phyloP scores from a whole-genome alignment of 2,329 filamentous ascomycete genomes.

The Epichloe festucae region DNA sequence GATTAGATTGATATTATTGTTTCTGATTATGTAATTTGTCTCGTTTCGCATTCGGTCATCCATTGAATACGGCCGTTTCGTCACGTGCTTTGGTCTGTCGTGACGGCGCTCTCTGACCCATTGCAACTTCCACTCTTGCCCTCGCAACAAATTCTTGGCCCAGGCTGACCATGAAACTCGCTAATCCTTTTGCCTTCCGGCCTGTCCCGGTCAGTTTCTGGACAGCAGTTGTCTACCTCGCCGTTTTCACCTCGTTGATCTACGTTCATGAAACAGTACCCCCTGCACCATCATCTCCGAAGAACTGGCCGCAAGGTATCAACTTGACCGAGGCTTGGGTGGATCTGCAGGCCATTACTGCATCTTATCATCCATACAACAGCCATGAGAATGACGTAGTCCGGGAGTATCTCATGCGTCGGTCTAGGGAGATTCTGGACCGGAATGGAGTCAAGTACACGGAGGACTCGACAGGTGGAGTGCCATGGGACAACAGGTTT shows the following conservation, averaged over 20 bases:
- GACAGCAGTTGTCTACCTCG: constrained; percentile 63
- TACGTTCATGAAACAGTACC: constrained; percentile 68
- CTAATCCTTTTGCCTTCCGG: constrained; percentile 60
- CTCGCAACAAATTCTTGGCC: not conserved
- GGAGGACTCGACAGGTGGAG: constrained; percentile 24
- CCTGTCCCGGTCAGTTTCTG: constrained; percentile 73
- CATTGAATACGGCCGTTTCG: not conserved
- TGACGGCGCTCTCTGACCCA: not conserved
- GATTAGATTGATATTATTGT: too few species aligned
- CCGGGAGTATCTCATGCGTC: constrained; percentile 58
- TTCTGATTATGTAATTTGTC: too few species aligned
- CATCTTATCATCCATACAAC: constrained; percentile 77
- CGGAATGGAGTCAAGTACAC: constrained; percentile 41
- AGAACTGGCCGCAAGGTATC: constrained; percentile 42
- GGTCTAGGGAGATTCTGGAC: constrained; percentile 57
- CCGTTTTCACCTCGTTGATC: constrained; percentile 59
- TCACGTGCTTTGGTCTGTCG: not conserved
- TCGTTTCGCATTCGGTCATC: too few species aligned
- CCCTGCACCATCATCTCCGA: constrained; percentile 41
- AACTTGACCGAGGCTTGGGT: constrained; percentile 79
- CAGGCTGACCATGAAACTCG: constrained; percentile 15
- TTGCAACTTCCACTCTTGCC: not conserved
- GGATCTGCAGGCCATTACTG: constrained; percentile 65
- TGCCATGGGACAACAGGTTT: constrained; percentile 11
- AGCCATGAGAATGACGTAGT: constrained; percentile 71